These are phyloP conservation scores for Gentiana dahurica DNA, from an alignment of 257 asterid species.

Conservation along the genomic window DNA sequence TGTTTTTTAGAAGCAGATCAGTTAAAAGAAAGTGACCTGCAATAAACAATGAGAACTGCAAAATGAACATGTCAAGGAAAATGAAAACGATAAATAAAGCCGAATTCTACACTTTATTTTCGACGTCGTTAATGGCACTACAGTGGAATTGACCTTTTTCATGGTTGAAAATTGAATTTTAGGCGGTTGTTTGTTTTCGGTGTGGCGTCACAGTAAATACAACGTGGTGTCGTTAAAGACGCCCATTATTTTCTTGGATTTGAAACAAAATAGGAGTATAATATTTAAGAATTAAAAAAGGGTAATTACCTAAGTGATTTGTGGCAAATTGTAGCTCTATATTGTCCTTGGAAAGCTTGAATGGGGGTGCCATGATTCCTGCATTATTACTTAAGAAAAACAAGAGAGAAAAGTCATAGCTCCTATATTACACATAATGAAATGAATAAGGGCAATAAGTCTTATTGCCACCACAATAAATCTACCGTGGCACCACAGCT, in stretches of 20 bases:
- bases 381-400: slow-evolving; percentile 63
- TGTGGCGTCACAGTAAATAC: too few species aligned
- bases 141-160: too few species aligned
- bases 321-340: slow-evolving; percentile 86
- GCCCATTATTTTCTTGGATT: too few species aligned
- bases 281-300: background rate
- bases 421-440: background rate
- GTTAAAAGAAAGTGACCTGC: slow-evolving; percentile 89
- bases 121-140: too few species aligned
- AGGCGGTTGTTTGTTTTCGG: too few species aligned
- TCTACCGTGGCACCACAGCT: too few species aligned
- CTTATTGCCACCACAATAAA: too few species aligned
- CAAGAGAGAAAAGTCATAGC: slow-evolving; percentile 1
- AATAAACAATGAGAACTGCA: slow-evolving; percentile 9
- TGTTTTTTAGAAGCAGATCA: slow-evolving; percentile 60
- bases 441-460: background rate
- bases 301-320: slow-evolving; percentile 58
- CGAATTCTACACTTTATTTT: too few species aligned
- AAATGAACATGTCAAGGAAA: background rate
- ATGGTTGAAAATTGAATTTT: too few species aligned
- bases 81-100: too few species aligned
- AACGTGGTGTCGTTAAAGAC: too few species aligned
- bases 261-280: too few species aligned
- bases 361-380: slow-evolving; percentile 71
- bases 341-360: slow-evolving; percentile 62